Evolutionary conservation across 2,329 filamentous ascomycete genomes (phyloP).

Genomic region (Xylariomycetidae sp.): DNA sequence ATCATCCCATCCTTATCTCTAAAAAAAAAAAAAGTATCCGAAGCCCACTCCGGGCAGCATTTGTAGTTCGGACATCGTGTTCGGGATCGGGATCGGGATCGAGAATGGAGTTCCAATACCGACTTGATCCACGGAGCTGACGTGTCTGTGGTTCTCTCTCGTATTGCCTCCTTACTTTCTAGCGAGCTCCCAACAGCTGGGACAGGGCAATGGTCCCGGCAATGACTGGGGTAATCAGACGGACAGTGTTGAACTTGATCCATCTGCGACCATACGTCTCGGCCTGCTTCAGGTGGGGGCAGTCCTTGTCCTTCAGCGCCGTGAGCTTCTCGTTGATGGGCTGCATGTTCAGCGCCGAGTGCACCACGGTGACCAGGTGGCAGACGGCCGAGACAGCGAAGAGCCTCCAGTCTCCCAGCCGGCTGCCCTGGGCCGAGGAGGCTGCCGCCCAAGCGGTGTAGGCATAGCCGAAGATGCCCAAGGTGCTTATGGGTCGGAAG

Average conservation of each 20-base stretch:
- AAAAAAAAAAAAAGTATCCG: too few species aligned
- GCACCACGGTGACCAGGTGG: constrained; percentile 42
- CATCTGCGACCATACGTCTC: constrained; percentile 30
- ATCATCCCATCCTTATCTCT: too few species aligned
- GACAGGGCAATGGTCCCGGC: constrained; percentile 30
- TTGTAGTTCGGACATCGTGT: too few species aligned
- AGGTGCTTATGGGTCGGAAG: constrained; percentile 45
- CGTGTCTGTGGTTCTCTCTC: too few species aligned
- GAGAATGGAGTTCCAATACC: too few species aligned
- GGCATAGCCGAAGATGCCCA: constrained; percentile 43
- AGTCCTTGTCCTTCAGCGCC: constrained; percentile 14
- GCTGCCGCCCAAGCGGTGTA: constrained; percentile 34
- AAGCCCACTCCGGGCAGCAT: too few species aligned
- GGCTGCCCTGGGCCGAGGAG: constrained; percentile 5
- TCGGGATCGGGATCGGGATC: too few species aligned
- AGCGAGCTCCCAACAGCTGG: too few species aligned
- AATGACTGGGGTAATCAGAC: constrained; percentile 29
- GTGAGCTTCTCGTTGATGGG: constrained; percentile 41
- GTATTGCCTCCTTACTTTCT: too few species aligned
- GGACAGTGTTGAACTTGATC: constrained; percentile 30
- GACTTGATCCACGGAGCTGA: too few species aligned
- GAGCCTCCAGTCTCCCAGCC: constrained; percentile 37
- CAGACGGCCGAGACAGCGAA: constrained; percentile 38
- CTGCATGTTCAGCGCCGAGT: constrained; percentile 47
- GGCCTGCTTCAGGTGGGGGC: constrained; percentile 21